Base-by-base conservation (phyloP, 1,284 basidiomycete species). In the Peniophora sp. region DNA sequence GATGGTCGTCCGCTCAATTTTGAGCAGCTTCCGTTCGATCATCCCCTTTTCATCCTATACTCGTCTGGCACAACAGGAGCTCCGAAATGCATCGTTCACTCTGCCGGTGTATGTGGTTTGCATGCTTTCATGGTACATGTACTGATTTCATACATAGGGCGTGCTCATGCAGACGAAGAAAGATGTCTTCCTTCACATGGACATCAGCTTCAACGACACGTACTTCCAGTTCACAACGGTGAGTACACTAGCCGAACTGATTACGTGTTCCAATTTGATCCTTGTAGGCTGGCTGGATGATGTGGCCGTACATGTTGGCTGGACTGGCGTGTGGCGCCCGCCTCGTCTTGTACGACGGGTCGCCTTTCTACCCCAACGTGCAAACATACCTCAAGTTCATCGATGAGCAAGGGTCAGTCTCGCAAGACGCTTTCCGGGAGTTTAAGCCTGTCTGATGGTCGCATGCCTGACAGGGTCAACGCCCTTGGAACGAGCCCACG, bases 31-130 rank as follows among this genome's bases (percentile, higher is more conserved):
- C 85, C 86, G 3, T 94, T 95, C 66, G 81, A 79, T 57, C 88
- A 92, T 39, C 92, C 92, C 1, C 70, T 93, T 34, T 94, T 83
- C 71, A 92, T 95, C 52, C 66, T 95, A 10, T 95, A 93, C 66
- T 90, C 85, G 23, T 90, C 85, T 22, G 92, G 92, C 10, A 95
- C 92, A 0, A 90, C 88, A 6, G 92, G 92, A 37, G 78, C 81
- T 35, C 84, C 84, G 0, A 92, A 92, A 66, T 88, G 88, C 54
- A 92, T 92, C 51, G 81, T 89, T 3, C 92, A 96, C 67, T 79
- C 82, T 27, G 84, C 81, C 20, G 92, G 91, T 1, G 92, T 92
- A 54, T 74, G 88, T 72, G 3, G 23, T 32, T 12, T 32, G 6
- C 12, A 12, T 32, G 12, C 27, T 6, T 5, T 6, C 12, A 5